Base-by-base conservation (phyloP, 179 eudicot genomes). In the Camellia oleifera region DNA sequence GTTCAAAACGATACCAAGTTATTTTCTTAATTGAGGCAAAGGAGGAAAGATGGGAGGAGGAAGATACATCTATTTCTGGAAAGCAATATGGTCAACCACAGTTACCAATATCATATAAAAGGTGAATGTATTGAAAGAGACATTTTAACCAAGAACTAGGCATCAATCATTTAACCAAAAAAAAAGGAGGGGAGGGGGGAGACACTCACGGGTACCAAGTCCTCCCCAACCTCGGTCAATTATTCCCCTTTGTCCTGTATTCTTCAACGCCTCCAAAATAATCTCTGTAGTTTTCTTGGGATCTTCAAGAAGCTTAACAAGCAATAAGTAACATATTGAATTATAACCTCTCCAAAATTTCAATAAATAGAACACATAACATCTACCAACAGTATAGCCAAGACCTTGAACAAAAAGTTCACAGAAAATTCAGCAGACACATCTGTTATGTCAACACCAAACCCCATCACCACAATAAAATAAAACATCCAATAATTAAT, bases 221-320 rank as follows among this genome's bases (percentile, higher is more conserved):
- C 89, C 96, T 82, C 98, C 97, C 99, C 99, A 96, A 75, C 99
- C 99, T 69, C 93, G 90, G 82, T 87, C 97, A 70, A 96, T 87
- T 83, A 96, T 94, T 83, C 97, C 99, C 82, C 99, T 93, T 66
- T 94, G 98, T 77, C 94, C 98, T 53, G 99, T 92, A 57, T 65
- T 82, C 80, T 83, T 88, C 77, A 96, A 77, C 64, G 98, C 98
- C 90, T 91, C 97, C 84, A 92, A 86, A 87, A 96, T 89, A 68
- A 89, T 88, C 74, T 84, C 81, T 17, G 98, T 92, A 78, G 90
- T 90, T 82, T 82, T 88, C 76, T 78, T 89, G 61, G 99, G 87
- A 82, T 95, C 94, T 78, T 89, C 96, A 65, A 94, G 98, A 77
- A 94, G 94, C 98, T 94, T 44, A 64, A 61, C 57, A 32, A 32